Evolutionary conservation across 306 rosid genomes (phyloP).

Genomic region (Lithocarpus polystachyus): DNA sequence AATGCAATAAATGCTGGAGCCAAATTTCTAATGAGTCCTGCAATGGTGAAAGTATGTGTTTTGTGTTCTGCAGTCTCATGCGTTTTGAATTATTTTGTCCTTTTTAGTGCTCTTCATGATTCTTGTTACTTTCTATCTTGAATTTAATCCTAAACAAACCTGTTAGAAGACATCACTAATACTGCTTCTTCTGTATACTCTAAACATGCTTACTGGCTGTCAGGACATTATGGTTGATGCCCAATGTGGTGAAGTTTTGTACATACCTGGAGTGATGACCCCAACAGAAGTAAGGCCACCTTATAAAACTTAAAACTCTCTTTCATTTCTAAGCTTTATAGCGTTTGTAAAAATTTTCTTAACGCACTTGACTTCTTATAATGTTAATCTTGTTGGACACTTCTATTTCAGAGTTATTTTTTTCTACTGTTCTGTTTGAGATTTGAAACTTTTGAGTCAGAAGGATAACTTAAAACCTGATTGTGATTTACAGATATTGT

Average conservation of each 20-base stretch:
- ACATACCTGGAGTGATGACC: constrained; percentile 91
- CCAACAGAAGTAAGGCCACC: constrained; percentile 83
- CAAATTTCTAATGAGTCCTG: constrained; percentile 91
- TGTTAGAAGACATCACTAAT: not conserved
- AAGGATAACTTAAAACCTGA: not conserved
- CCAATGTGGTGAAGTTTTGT: constrained; percentile 47
- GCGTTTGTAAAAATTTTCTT: not conserved
- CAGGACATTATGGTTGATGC: constrained; percentile 66
- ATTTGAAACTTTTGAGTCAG: not conserved
- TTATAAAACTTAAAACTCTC: not conserved
- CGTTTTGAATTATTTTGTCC: not conserved
- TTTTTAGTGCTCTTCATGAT: not conserved
- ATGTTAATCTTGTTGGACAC: not conserved
- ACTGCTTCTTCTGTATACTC: not conserved
- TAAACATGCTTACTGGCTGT: constrained; percentile 5
- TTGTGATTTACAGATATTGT: constrained; percentile 55
- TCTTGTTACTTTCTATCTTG: not conserved
- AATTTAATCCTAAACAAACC: not conserved
- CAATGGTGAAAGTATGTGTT: constrained; percentile 57
- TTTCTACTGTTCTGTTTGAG: constrained; percentile 12
- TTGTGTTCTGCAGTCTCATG: not conserved
- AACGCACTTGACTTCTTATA: constrained; percentile 1
- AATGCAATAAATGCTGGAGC: constrained; percentile 75
- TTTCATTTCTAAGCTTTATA: constrained; percentile 11
- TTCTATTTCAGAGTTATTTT: not conserved